A percentile compares a stretch with the other conserved stretches of the same genome.
Conservation (phyloP, 305 asterid genomes). For the Vinca major region DNA sequence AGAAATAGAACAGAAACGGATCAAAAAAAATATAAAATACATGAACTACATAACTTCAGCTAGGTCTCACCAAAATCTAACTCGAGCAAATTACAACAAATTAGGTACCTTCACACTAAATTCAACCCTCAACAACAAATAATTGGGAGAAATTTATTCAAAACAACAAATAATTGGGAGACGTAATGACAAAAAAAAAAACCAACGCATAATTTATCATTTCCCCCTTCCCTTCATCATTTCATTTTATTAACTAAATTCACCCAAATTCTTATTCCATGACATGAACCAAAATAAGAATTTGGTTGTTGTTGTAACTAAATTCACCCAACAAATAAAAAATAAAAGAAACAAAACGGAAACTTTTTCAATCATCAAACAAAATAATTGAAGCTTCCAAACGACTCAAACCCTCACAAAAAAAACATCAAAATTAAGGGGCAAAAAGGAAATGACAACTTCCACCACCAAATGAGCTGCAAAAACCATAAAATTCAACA, state of each 20-base stretch:
- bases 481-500: background rate
- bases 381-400: background rate
- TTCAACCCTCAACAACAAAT: background rate
- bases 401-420: constrained; percentile 2
- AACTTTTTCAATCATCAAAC: background rate
- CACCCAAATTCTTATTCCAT: too few relatives aligned
- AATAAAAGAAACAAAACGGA: background rate
- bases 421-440: background rate
- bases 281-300: too few relatives aligned
- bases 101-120: background rate
- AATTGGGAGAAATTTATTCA: background rate
- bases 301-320: too few relatives aligned
- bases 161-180: too few relatives aligned
- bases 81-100: background rate
- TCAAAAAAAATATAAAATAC: background rate
- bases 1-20: background rate
- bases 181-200: background rate
- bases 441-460: background rate
- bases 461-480: background rate
- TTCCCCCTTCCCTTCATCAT: background rate
- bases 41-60: background rate
- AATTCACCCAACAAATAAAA: too few relatives aligned
- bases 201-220: background rate
- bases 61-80: background rate
- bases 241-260: background rate